Evolutionary conservation across 352 stramenopile species (phyloP), one percentile per base, ranked within the genome.

Genomic region (Phytophthora idaei): DNA sequence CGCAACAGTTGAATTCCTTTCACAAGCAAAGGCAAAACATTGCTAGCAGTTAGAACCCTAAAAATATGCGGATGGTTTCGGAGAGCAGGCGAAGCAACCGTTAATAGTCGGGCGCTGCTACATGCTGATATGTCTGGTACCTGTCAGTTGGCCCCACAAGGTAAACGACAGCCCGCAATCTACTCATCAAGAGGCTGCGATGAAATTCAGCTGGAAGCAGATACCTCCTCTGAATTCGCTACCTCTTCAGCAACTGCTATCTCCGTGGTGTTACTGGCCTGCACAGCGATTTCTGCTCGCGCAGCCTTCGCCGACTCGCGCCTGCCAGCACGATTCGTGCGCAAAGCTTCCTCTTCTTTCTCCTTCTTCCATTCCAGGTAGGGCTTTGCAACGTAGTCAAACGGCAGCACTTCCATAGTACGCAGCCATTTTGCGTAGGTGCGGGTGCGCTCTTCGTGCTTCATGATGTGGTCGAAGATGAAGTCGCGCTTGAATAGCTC

Each of bases 381-480:
- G 17, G 83, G 66, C 51, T 83, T 83, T 14, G 74, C 63, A 9
- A 78, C 58, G 58, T 96, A 96, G 55, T 81, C 69, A 36, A 93
- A 94, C 28, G 88, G 87, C 54, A 94, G 64, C 14, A 73, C 49
- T 37, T 89, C 83, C 46, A 96, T 77, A 46, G 81, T 81, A 28
- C 83, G 76, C 56, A 96, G 62, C 88, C 88, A 96, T 58, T 89
- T 90, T 55, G 85, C 85, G 59, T 94, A 96, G 45, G 86, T 90
- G 32, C 83, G 86, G 37, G 87, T 90, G 11, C 63, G 45, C 14
- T 87, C 74, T 63, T 96, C 89, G 69, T 94, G 84, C 45, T 85
- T 76, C 47, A 96, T 90, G 57, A 96, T 96, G 64, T 95, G 83
- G 45, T 83, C 72, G 53, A 92, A 93, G 64, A 96, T 95, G 57